Percentiles rank a stretch among this genome's conserved stretches.
Evolutionary conservation across 768 basidiomycete species (phyloP).

Genomic region (Collybiopsis confluens): DNA sequence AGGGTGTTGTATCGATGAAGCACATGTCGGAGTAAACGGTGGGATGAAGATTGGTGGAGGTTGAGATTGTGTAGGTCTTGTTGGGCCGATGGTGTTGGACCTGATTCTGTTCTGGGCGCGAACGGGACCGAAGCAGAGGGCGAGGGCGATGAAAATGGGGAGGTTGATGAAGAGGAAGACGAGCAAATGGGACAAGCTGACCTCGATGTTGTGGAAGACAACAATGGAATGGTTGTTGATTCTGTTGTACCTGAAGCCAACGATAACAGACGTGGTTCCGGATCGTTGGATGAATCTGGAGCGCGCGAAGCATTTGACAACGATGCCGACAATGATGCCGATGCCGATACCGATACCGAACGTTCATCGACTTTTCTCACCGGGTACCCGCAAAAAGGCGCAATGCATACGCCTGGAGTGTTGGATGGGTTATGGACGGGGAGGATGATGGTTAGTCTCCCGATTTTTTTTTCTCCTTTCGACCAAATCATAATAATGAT

Average conservation of each 20-base stretch:
- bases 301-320: not conserved
- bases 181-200: too few relatives aligned
- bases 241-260: too few relatives aligned
- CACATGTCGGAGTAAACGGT: slow-evolving; percentile 33
- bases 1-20: slow-evolving; percentile 20
- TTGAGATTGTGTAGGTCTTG: slow-evolving; percentile 39
- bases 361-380: not conserved
- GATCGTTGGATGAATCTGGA: too few relatives aligned
- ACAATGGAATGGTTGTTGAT: too few relatives aligned
- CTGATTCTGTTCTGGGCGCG: not conserved
- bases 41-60: slow-evolving; percentile 60
- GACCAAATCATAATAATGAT: too few relatives aligned
- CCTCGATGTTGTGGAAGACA: too few relatives aligned
- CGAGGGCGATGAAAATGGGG: not conserved
- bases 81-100: not conserved
- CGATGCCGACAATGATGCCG: not conserved
- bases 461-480: not conserved
- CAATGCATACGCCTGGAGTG: slow-evolving; percentile 38
- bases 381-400: slow-evolving; percentile 11
- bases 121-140: not conserved
- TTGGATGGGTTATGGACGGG: slow-evolving; percentile 59
- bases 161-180: not conserved
- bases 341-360: not conserved
- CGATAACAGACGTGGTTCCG: too few relatives aligned
- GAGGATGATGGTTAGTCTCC: slow-evolving; percentile 48